These are phyloP conservation scores for Xeromyces bisporus DNA, from an alignment of 495 filamentous ascomycete genomes.

Conservation along the genomic window DNA sequence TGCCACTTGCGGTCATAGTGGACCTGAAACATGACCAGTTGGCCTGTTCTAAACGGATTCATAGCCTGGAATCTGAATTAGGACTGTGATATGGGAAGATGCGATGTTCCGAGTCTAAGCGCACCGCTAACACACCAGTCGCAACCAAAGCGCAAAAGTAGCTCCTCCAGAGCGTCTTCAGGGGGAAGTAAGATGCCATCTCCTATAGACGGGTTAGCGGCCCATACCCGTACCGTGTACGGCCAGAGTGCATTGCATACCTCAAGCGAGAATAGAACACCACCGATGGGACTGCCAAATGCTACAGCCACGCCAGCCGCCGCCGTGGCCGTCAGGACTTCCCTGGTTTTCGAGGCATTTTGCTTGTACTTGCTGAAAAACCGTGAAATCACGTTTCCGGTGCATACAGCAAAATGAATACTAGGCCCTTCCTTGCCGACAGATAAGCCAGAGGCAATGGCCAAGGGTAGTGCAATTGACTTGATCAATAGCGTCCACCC, in stretches of 20 bases:
- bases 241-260: conserved; percentile 14
- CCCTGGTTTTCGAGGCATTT: conserved; percentile 87
- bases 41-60: conserved; percentile 97
- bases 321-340: conserved; percentile 87
- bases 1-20: conserved; percentile 94
- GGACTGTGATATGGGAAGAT: conserved; percentile 1
- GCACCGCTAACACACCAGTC: conserved; percentile 71
- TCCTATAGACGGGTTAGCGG: conserved; percentile 34
- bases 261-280: conserved; percentile 90
- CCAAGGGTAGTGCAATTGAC: conserved; percentile 74
- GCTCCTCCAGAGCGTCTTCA: conserved; percentile 95
- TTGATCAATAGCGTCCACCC: conserved; percentile 90
- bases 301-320: conserved; percentile 93
- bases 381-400: conserved; percentile 88
- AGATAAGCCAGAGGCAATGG: conserved; percentile 87
- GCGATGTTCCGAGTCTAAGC: conserved; percentile 4
- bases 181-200: conserved; percentile 94
- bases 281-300: conserved; percentile 93
- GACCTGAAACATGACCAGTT: conserved; percentile 98
- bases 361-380: conserved; percentile 85
- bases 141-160: conserved; percentile 97
- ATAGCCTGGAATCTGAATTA: conserved; percentile 39
- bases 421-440: conserved; percentile 96
- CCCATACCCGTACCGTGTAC: neutral
- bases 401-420: conserved; percentile 96